Evolutionary conservation across 2,329 filamentous ascomycete species (phyloP).

Genomic region (Apiospora sp.): DNA sequence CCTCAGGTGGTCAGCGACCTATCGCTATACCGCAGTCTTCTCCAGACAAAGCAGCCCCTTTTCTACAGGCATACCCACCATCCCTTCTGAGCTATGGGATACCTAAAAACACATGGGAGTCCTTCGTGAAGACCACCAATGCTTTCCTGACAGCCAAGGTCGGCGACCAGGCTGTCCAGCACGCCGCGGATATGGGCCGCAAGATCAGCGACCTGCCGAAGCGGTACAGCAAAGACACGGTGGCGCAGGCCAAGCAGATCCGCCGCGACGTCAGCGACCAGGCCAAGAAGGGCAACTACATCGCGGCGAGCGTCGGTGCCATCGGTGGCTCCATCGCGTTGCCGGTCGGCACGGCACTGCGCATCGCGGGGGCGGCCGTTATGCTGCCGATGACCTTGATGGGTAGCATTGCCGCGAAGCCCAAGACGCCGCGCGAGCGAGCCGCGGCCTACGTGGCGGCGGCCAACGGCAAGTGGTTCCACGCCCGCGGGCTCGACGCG

Average conservation of each 20-base stretch:
- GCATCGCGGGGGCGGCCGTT: constrained; percentile 45
- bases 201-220: constrained; percentile 46
- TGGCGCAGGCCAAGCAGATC: constrained; percentile 46
- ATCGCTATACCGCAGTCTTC: constrained; percentile 52
- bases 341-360: constrained; percentile 47
- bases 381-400: constrained; percentile 46
- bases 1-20: constrained; percentile 34
- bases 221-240: constrained; percentile 46
- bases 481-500: constrained; percentile 47
- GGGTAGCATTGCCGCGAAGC: constrained; percentile 45
- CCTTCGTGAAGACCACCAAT: constrained; percentile 49
- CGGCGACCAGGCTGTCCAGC: constrained; percentile 51
- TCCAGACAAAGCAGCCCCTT: constrained; percentile 45
- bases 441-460: constrained; percentile 51
- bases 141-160: constrained; percentile 56
- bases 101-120: constrained; percentile 34
- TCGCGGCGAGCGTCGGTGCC: constrained; percentile 48
- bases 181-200: constrained; percentile 51
- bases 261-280: constrained; percentile 46
- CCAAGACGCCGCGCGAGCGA: constrained; percentile 51
- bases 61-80: constrained; percentile 49
- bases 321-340: constrained; percentile 49
- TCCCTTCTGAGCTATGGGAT: constrained; percentile 47
- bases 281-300: constrained; percentile 49
- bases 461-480: constrained; percentile 54